phyloP scores from a whole-genome alignment of 2,329 filamentous ascomycete genomes.

The Dactylellina haptotyla region DNA sequence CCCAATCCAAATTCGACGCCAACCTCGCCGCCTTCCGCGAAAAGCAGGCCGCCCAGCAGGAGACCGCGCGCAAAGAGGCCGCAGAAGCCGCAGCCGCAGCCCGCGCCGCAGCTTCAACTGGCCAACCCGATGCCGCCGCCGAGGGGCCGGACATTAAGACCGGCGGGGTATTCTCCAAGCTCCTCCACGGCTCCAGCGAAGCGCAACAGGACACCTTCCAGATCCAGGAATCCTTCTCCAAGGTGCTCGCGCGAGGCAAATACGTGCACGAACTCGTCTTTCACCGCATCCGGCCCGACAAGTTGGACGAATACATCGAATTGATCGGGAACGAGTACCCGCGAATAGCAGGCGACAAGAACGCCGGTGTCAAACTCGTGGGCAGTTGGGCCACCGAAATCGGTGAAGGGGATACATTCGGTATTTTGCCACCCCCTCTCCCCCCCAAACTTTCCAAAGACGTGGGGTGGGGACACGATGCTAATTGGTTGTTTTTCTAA shows the following conservation, averaged over 20 bases:
- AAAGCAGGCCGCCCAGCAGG: constrained; percentile 70
- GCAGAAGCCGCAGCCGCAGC: constrained; percentile 70
- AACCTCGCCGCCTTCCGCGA: constrained; percentile 89
- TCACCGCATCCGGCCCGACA: constrained; percentile 93
- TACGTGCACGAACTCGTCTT: constrained; percentile 98
- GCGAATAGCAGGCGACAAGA: constrained; percentile 80
- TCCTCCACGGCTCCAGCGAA: constrained; percentile 97
- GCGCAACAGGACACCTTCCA: constrained; percentile 93
- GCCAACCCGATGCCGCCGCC: constrained; percentile 61
- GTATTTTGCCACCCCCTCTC: constrained; percentile 66
- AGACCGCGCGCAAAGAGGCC: constrained; percentile 77
- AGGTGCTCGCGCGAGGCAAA: constrained; percentile 93
- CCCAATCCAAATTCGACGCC: constrained; percentile 78
- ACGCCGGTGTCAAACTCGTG: constrained; percentile 95
- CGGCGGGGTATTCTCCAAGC: constrained; percentile 72
- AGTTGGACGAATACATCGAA: constrained; percentile 91
- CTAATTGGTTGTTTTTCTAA: too few relatives aligned
- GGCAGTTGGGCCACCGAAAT: constrained; percentile 99
- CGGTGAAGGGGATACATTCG: constrained; percentile 94
- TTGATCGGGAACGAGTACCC: constrained; percentile 93
- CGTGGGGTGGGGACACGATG: too few relatives aligned
- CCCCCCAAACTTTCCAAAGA: too few relatives aligned
- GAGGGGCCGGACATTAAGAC: constrained; percentile 63
- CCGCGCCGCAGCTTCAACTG: constrained; percentile 44
- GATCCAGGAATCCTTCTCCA: constrained; percentile 94